Evolutionary conservation across 495 filamentous ascomycete genomes (phyloP), one percentile per base, ranked within the genome.

Genomic region (Penicillium riverlandense): DNA sequence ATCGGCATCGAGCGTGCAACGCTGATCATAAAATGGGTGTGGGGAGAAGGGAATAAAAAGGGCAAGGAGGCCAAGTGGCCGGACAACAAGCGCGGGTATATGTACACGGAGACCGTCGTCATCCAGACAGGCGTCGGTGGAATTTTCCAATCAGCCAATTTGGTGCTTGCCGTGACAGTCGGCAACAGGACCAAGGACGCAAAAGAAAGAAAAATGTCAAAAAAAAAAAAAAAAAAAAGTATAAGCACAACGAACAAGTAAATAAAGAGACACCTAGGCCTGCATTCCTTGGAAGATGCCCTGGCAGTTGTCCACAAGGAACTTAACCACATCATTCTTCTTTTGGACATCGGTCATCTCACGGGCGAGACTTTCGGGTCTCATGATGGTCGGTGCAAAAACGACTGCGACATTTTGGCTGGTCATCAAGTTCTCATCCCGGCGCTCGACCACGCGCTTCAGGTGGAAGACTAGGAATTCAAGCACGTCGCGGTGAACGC

Each of bases 371-470:
- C 81, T 88, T 58, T 81, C 71, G 16, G 95, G 88, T 40, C 92
- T 76, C 85, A 99, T 92, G 47, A 99, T 89, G 7, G 94, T 99
- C 16, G 94, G 94, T 22, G 94, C 94, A 55, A 99, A 99, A 27
- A 99, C 94, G 44, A 99, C 94, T 6, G 94, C 88, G 32, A 97
- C 70, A 53, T 99, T 99, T 59, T 86, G 82, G 31, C 91, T 85
- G 13, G 86, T 92, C 94, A 99, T 99, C 63, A 79, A 63, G 57
- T 99, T 99, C 55, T 92, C 85, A 11, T 75, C 71, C 57, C 91
- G 84, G 45, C 85, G 79, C 38, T 79, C 75, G 29, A 94, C 86
- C 15, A 99, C 94, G 30, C 91, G 82, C 41, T 80, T 86, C 52
- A 99, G 75, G 66, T 99, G 94, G 74, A 95, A 94, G 52, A 96